A percentile compares a stretch with the other conserved stretches of the same genome.
These are phyloP conservation scores for Cordyceps pruinosa DNA, from an alignment of 2,329 filamentous ascomycete species.

Conservation along the genomic window DNA sequence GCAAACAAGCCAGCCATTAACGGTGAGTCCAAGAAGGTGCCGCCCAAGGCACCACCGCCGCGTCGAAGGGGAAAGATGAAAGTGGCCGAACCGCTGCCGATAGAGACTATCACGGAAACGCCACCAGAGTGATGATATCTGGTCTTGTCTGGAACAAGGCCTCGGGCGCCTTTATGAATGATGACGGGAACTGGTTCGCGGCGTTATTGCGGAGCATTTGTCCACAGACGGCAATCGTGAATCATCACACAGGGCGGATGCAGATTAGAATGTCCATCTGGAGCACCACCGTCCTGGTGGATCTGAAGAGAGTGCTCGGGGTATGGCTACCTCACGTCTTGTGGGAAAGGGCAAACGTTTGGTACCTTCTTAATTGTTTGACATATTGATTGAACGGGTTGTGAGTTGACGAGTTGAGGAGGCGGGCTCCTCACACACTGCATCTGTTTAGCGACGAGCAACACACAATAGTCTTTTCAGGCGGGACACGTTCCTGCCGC, in stretches of 20 bases:
- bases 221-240: neutral
- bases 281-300: neutral
- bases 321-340: neutral
- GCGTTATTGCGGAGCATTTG: neutral
- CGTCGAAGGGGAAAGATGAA: constrained; percentile 38
- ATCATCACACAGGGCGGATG: neutral
- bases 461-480: too few species aligned
- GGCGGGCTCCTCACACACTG: too few species aligned
- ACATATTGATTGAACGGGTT: neutral
- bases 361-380: constrained; percentile 7
- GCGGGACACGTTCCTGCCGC: too few species aligned
- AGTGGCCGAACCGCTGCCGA: constrained; percentile 24
- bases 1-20: constrained; percentile 24
- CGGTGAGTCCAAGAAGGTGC: constrained; percentile 32
- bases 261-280: neutral
- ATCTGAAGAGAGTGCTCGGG: neutral
- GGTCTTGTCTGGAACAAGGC: neutral
- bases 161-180: neutral
- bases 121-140: constrained; percentile 14
- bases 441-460: neutral
- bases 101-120: constrained; percentile 22
- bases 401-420: neutral
- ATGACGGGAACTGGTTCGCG: neutral
- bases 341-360: neutral
- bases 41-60: constrained; percentile 40